These are phyloP conservation scores for Triglochin maritima DNA, from an alignment of 106 monocot genomes.

Conservation along the genomic window DNA sequence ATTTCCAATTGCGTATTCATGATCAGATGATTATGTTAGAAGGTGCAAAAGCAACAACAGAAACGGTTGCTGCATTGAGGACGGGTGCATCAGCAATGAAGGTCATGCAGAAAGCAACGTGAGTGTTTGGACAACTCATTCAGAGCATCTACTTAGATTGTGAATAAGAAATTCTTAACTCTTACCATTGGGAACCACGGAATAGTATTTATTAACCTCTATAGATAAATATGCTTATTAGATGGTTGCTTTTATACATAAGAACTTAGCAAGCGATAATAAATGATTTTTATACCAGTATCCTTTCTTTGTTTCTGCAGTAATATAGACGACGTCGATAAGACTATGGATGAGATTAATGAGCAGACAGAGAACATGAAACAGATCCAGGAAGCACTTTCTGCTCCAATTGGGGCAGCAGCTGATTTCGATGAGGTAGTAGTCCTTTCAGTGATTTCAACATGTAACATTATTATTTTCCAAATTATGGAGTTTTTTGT, in stretches of 20 bases:
- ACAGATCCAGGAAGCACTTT: constrained; percentile 23
- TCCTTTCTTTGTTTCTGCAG: constrained; percentile 5
- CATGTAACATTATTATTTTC: not conserved
- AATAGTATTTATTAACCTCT: not conserved
- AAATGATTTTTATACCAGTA: no score
- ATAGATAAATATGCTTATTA: no score
- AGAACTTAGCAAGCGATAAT: no score
- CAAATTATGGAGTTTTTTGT: no score
- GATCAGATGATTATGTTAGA: constrained; percentile 53
- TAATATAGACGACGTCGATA: constrained; percentile 24
- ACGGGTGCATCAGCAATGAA: constrained; percentile 23
- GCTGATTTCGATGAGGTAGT: constrained; percentile 23
- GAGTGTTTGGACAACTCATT: not conserved
- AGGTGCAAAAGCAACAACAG: constrained; percentile 26
- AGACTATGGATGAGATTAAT: constrained; percentile 30
- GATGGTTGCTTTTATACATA: no score
- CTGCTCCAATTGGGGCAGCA: constrained; percentile 15
- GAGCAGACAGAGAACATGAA: constrained; percentile 25
- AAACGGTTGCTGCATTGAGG: constrained; percentile 20
- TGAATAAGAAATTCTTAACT: not conserved
- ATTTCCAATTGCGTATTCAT: constrained; percentile 87
- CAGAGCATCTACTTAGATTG: no score
- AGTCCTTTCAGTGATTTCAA: not conserved
- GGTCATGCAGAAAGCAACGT: constrained; percentile 29
- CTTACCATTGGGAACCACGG: not conserved